These are phyloP conservation scores for Exidia glandulosa DNA, from an alignment of 768 basidiomycete genomes.

Conservation along the genomic window DNA sequence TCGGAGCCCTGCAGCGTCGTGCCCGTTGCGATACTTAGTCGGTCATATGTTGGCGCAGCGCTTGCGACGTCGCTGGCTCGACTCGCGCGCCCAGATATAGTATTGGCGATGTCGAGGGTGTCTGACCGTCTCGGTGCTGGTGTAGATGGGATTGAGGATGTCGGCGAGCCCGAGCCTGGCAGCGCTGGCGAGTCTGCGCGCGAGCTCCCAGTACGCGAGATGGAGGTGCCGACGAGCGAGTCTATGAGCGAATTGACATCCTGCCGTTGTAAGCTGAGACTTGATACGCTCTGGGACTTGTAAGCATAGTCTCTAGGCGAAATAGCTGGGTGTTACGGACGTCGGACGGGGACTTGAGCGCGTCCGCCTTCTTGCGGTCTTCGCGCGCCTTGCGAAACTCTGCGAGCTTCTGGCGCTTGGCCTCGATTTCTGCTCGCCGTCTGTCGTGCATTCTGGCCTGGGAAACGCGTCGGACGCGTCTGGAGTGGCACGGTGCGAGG, in stretches of 20 bases:
- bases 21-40: constrained; percentile 28
- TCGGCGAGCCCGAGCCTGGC: constrained; percentile 42
- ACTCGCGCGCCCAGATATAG: constrained; percentile 52
- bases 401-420: constrained; percentile 65
- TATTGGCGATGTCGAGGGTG: constrained; percentile 21
- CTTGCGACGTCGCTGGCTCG: constrained; percentile 48
- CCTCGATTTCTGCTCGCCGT: constrained; percentile 80
- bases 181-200: background rate
- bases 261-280: constrained; percentile 7
- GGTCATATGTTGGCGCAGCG: constrained; percentile 31
- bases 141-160: constrained; percentile 61
- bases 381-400: constrained; percentile 72
- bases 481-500: background rate
- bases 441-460: constrained; percentile 41
- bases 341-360: constrained; percentile 24
- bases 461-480: background rate
- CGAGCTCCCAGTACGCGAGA: constrained; percentile 19
- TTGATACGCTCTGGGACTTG: background rate
- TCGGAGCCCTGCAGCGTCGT: background rate
- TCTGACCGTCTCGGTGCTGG: constrained; percentile 37
- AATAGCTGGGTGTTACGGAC: constrained; percentile 16
- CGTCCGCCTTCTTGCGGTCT: constrained; percentile 43
- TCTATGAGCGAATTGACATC: constrained; percentile 69
- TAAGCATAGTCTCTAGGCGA: constrained; percentile 7
- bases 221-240: constrained; percentile 32